These are phyloP conservation scores for Gilbertella persicaria DNA, from an alignment of 371 early-diverging fungal species.

Conservation along the genomic window DNA sequence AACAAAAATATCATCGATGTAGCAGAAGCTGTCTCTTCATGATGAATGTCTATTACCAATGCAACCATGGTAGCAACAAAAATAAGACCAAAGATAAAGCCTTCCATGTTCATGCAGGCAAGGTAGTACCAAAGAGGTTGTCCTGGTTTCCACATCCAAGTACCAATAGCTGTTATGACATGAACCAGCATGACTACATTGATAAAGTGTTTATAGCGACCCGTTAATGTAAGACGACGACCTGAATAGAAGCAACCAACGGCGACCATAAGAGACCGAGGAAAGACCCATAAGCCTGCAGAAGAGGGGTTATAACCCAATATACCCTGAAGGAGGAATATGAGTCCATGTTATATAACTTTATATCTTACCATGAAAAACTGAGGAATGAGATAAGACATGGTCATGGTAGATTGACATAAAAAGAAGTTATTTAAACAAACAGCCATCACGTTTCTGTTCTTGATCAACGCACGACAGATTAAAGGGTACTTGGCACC, in stretches of 20 bases:
- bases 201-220: constrained; percentile 31
- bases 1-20: constrained; percentile 53
- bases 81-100: constrained; percentile 42
- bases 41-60: constrained; percentile 43
- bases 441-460: constrained; percentile 32
- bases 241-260: constrained; percentile 41
- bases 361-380: constrained; percentile 37
- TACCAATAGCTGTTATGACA: constrained; percentile 7
- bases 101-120: constrained; percentile 38
- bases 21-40: constrained; percentile 41
- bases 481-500: constrained; percentile 66
- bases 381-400: constrained; percentile 35
- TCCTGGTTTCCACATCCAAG: constrained; percentile 7
- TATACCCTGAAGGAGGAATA: constrained; percentile 25
- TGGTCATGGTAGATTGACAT: constrained; percentile 31
- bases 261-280: constrained; percentile 35
- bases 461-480: constrained; percentile 38
- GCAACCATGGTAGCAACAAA: constrained; percentile 52
- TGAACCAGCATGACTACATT: constrained; percentile 17
- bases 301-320: constrained; percentile 40
- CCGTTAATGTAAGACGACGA: constrained; percentile 24
- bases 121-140: constrained; percentile 18
- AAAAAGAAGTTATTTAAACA: constrained; percentile 41
- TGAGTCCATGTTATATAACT: background rate
- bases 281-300: constrained; percentile 41